Conservation (phyloP, 768 basidiomycete genomes). For the Panellus pusillus region DNA sequence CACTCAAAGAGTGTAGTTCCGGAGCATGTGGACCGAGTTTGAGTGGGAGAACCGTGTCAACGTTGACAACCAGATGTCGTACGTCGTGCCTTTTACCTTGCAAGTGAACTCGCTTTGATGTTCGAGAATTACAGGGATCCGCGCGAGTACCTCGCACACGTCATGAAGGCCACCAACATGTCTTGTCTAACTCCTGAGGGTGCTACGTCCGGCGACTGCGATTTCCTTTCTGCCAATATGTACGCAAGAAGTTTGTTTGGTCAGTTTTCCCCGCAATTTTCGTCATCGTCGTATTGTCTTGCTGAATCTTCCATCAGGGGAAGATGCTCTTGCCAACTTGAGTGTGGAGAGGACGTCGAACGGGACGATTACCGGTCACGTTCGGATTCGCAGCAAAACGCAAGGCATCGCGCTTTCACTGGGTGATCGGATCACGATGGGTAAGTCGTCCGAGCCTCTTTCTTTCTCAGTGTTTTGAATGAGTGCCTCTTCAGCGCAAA, state of each 20-base stretch:
- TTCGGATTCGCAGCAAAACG: constrained; percentile 95
- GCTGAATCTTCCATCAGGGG: constrained; percentile 48
- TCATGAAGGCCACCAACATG: constrained; percentile 98
- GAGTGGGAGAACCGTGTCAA: constrained; percentile 99
- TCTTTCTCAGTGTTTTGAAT: neutral
- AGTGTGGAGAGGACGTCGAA: constrained; percentile 85
- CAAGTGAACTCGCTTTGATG: neutral
- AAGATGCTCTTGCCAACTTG: constrained; percentile 94
- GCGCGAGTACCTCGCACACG: constrained; percentile 86
- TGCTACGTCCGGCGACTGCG: constrained; percentile 92
- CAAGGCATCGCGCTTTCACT: constrained; percentile 95
- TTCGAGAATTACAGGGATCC: constrained; percentile 56
- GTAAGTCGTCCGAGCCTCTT: constrained; percentile 29
- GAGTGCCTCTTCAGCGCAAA: constrained; percentile 13
- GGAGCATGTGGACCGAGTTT: constrained; percentile 99
- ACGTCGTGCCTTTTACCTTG: constrained; percentile 34
- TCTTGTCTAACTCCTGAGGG: constrained; percentile 95
- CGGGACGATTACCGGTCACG: constrained; percentile 86
- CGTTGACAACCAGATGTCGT: constrained; percentile 50
- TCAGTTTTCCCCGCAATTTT: constrained; percentile 34
- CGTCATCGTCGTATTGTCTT: neutral
- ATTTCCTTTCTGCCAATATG: constrained; percentile 96
- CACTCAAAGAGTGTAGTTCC: constrained; percentile 56
- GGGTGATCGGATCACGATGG: constrained; percentile 84
- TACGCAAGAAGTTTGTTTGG: constrained; percentile 95